Conservation (phyloP, 2,329 filamentous ascomycete genomes). For the Trichoderma pleuroti region DNA sequence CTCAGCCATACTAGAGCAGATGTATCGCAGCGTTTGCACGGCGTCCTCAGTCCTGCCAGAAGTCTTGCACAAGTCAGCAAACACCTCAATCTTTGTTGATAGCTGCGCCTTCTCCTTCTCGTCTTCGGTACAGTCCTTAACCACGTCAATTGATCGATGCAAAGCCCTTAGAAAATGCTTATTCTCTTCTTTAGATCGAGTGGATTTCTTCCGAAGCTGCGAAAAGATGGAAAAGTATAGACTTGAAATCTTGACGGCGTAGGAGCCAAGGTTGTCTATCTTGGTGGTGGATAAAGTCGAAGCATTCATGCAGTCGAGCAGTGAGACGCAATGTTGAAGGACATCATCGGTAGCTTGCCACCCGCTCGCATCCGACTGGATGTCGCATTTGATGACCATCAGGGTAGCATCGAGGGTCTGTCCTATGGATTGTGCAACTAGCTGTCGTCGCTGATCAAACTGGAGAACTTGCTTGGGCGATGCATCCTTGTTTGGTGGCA, state of each 20-base stretch:
- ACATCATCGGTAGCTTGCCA: constrained; percentile 57
- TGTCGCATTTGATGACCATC: constrained; percentile 51
- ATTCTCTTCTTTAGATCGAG: constrained; percentile 35
- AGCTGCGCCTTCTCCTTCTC: constrained; percentile 61
- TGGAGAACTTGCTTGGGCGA: constrained; percentile 56
- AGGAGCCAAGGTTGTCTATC: constrained; percentile 39
- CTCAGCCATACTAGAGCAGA: constrained; percentile 60
- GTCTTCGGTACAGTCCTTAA: constrained; percentile 49
- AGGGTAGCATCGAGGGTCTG: constrained; percentile 59
- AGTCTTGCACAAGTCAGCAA: constrained; percentile 58
- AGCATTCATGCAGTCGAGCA: constrained; percentile 53
- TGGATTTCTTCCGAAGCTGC: constrained; percentile 44
- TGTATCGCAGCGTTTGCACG: constrained; percentile 53
- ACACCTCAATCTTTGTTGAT: constrained; percentile 61
- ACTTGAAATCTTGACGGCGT: constrained; percentile 66
- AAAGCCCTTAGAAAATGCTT: constrained; percentile 53
- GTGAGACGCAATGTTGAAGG: constrained; percentile 52
- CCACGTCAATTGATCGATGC: constrained; percentile 59
- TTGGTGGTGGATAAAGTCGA: constrained; percentile 30
- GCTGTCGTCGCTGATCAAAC: constrained; percentile 57
- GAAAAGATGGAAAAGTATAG: constrained; percentile 65
- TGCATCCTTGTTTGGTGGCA: constrained; percentile 48
- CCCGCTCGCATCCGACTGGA: constrained; percentile 44
- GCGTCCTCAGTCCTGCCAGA: constrained; percentile 55
- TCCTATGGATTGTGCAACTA: constrained; percentile 50